These are phyloP conservation scores for Lasiodiplodia sp. DNA, from an alignment of 2,329 filamentous ascomycete species.

Conservation along the genomic window DNA sequence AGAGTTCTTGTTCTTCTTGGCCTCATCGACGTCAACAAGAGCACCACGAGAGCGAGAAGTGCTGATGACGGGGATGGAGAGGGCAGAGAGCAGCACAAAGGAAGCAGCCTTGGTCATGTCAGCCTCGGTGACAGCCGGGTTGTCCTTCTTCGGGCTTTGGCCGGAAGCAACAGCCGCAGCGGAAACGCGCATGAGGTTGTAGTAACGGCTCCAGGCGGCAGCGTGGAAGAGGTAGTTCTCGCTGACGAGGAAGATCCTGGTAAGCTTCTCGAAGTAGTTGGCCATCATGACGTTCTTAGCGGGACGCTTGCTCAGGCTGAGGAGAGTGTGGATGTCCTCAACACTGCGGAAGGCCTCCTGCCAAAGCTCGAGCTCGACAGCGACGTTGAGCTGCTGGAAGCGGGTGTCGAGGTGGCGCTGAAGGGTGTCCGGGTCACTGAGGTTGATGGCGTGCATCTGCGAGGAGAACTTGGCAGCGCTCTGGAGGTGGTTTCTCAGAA, in stretches of 20 bases:
- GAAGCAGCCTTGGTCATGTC: conserved; percentile 95
- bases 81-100: conserved; percentile 91
- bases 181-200: conserved; percentile 93
- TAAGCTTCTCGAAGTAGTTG: conserved; percentile 99
- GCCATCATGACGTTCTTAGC: conserved; percentile 99
- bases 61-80: conserved; percentile 99
- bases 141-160: conserved; percentile 91
- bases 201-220: conserved; percentile 96
- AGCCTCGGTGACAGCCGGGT: conserved; percentile 85
- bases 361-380: conserved; percentile 97
- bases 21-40: conserved; percentile 95
- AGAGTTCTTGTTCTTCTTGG: conserved; percentile 98
- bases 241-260: conserved; percentile 96
- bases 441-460: conserved; percentile 99
- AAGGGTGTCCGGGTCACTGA: conserved; percentile 95
- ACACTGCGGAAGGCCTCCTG: conserved; percentile 99
- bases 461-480: conserved; percentile 98
- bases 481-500: conserved; percentile 97
- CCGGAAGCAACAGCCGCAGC: conserved; percentile 81
- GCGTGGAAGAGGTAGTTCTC: conserved; percentile 99
- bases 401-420: conserved; percentile 97
- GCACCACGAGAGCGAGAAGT: conserved; percentile 94
- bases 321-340: conserved; percentile 96
- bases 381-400: conserved; percentile 98
- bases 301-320: conserved; percentile 96